Base-by-base conservation (phyloP, 345 rosid species). In the Ceriops zippeliana region DNA sequence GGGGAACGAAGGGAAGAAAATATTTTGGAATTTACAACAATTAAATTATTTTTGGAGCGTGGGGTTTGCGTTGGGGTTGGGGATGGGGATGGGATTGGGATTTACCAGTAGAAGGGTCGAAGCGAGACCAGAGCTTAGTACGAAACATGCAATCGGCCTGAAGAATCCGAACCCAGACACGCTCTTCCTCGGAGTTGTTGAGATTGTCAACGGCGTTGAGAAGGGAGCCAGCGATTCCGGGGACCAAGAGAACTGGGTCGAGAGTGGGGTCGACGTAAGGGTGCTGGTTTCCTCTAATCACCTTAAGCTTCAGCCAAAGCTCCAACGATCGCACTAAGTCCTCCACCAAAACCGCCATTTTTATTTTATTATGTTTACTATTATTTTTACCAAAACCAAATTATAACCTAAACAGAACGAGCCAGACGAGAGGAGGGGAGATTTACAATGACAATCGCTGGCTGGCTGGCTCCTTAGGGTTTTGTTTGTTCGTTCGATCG, bases 71-170 rank as follows among this genome's bases (percentile, higher is more conserved):
- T 9, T 16, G 35, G 5, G 0, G 1, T 9, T 16, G 35, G 5
- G 0, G 0, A 10, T 16, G 35, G 5, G 0, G 0, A 10, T 22
- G 5, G 46, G 9, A 7, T 32, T 10, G 27, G 46, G 2, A 10
- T 38, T 65, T 81, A 90, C 98, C 98, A 35, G 93, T 78, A 37
- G 87, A 77, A 78, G 98, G 91, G 71, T 93, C 93, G 54, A 89
- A 89, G 3, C 87, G 86, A 67, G 98, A 93, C 98, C 98, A 93
- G 61, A 93, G 91, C 86, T 93, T 93, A 17, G 87, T 85, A 10
- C 96, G 78, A 56, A 79, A 88, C 80, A 80, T 83, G 34, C 81
- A 83, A 75, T 93, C 98, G 0, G 98, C 98, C 21, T 76, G 83
- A 31, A 93, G 75, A 61, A 93, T 89, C 63, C 98, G 89, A 51